Evolutionary conservation across 1,284 basidiomycete species (phyloP), one percentile per base, ranked within the genome.

Genomic region (Pascua guehoae): DNA sequence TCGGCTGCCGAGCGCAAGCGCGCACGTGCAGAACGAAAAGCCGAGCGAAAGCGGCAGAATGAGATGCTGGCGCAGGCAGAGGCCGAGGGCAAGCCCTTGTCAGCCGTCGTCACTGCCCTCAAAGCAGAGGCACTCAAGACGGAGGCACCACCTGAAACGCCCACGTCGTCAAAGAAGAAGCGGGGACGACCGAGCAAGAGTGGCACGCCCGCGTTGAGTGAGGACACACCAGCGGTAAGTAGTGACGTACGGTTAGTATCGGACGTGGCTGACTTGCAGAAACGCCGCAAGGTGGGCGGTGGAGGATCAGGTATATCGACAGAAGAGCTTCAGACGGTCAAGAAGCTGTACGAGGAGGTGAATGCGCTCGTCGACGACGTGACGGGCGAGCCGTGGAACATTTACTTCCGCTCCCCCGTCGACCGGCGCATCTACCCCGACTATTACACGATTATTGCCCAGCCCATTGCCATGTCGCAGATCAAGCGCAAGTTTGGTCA

Each of bases 371-470:
- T 51, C 41, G 64, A 75, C 62, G 64, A 68, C 17, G 83, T 84
- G 5, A 83, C 81, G 46, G 87, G 87, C 53, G 84, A 89, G 59
- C 85, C 86, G 69, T 86, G 89, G 41, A 91, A 89, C 69, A 87
- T 88, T 58, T 83, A 91, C 56, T 93, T 94, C 82, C 82, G 85
- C 65, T 85, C 90, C 56, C 81, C 87, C 12, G 90, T 90, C 11
- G 86, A 88, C 73, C 85, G 81, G 74, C 81, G 84, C 84, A 86
- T 89, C 62, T 97, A 96, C 72, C 91, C 92, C 8, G 91, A 96
- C 70, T 98, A 97, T 75, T 93, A 92, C 73, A 80, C 85, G 47
- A 76, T 86, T 65, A 86, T 87, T 67, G 74, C 75, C 37, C 77
- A 81, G 53, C 95, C 94, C 1, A 96, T 98, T 66, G 87, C 90